These are phyloP conservation scores for Fusarium hostae DNA, from an alignment of 2,329 filamentous ascomycete species.

Conservation along the genomic window DNA sequence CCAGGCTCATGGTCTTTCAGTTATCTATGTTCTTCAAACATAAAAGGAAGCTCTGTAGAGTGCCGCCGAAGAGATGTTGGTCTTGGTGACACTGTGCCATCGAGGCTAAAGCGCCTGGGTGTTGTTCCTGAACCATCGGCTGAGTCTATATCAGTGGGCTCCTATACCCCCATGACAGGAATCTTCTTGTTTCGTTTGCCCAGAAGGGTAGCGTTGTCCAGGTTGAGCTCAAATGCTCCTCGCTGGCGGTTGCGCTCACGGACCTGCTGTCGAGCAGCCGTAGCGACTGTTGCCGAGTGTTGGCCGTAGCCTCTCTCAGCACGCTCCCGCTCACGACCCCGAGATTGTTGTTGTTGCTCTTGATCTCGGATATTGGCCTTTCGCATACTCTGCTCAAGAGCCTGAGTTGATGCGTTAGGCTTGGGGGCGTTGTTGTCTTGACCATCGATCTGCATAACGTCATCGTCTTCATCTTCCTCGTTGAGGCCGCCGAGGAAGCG, in stretches of 20 bases:
- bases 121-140: conserved; percentile 1
- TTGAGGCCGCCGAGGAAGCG: conserved; percentile 71
- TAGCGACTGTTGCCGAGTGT: conserved; percentile 84
- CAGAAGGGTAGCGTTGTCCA: conserved; percentile 90
- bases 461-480: conserved; percentile 67
- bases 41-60: conserved; percentile 33
- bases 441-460: conserved; percentile 69
- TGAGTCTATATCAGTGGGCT: conserved; percentile 23
- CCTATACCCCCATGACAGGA: conserved; percentile 56
- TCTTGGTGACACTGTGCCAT: conserved; percentile 25
- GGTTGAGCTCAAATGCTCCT: conserved; percentile 89
- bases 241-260: conserved; percentile 73
- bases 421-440: conserved; percentile 59
- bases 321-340: conserved; percentile 51
- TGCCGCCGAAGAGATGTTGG: conserved; percentile 13
- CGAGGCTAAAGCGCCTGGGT: conserved; percentile 19
- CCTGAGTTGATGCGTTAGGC: conserved; percentile 65
- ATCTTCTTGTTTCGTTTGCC: conserved; percentile 73
- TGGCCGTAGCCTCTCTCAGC: conserved; percentile 83
- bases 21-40: conserved; percentile 22
- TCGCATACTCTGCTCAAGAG: conserved; percentile 87
- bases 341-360: conserved; percentile 45
- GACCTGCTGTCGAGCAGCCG: conserved; percentile 84
- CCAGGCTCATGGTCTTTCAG: conserved; percentile 6
- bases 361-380: conserved; percentile 77